These are phyloP conservation scores for Halteria grandinella DNA, from an alignment of 73 alveolate genomes.

Conservation along the genomic window DNA sequence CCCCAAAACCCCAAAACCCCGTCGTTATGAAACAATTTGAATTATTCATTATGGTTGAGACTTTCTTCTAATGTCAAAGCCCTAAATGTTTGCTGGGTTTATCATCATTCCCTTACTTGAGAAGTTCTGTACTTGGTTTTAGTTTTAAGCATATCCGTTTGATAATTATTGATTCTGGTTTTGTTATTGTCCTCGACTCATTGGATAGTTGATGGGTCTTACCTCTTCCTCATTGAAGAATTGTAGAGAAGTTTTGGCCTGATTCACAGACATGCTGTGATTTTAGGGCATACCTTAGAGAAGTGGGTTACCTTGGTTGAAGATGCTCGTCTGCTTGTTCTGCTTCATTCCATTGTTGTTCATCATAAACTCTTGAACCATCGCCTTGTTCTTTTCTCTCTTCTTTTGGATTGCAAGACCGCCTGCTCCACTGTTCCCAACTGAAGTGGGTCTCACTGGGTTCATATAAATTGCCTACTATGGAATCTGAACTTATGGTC, in stretches of 20 bases:
- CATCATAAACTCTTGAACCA: constrained; percentile 16
- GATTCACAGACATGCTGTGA: constrained; percentile 25
- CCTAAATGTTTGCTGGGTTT: too few species aligned
- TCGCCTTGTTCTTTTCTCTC: constrained; percentile 36
- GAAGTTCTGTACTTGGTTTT: too few species aligned
- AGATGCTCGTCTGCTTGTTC: neutral
- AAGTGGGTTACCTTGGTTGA: constrained; percentile 22
- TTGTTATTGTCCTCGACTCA: neutral
- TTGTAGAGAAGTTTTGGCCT: constrained; percentile 16
- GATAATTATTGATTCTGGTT: neutral
- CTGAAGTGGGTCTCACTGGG: constrained; percentile 29
- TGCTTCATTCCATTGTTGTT: neutral
- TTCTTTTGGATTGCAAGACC: constrained; percentile 4
- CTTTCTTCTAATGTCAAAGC: constrained; percentile 33
- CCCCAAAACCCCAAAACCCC: too few species aligned
- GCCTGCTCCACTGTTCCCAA: neutral
- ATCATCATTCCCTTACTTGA: too few species aligned
- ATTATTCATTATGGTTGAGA: constrained; percentile 34
- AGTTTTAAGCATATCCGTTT: neutral
- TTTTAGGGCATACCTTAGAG: constrained; percentile 37
- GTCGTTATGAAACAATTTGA: neutral
- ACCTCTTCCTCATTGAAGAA: constrained; percentile 20
- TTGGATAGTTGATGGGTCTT: constrained; percentile 14
- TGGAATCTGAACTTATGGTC: too few species aligned
- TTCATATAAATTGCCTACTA: constrained; percentile 4